Evolutionary conservation across 768 basidiomycete genomes (phyloP), one percentile per base, ranked within the genome.

Genomic region (Phallus indusiatus): DNA sequence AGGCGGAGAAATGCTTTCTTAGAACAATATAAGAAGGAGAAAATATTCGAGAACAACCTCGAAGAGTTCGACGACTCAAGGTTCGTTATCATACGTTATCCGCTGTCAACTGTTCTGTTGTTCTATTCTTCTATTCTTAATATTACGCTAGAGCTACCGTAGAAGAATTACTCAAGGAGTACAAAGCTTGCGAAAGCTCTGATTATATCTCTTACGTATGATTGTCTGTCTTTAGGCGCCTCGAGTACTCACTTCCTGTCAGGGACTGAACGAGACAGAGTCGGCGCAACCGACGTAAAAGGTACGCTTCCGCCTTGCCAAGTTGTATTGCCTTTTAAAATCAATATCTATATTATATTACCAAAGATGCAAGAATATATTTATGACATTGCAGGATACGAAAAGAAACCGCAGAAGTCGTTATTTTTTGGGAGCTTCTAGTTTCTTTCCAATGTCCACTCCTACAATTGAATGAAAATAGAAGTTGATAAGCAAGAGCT

Each of bases 41-140:
- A 88, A 68, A 86, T 95, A 78, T 99, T 99, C 69, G 87, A 88
- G 69, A 87, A 94, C 69, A 86, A 86, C 1, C 70, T 98, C 63
- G 92, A 94, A 63, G 94, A 98, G 72, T 98, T 99, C 70, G 94
- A 98, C 66, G 93, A 96, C 72, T 89, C 96, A n/a, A 82, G 91
- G 93, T 91, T 66, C 60, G 79, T 63, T 9, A 22, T 24, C 4
- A 42, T 50, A n/a, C n/a, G n/a, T n/a, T n/a, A 47, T 21, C 28
- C 42, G 20, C 36, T 28, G n/a, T 56, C 48, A n/a, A n/a, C n/a
- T n/a, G n/a, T n/a, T n/a, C n/a, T n/a, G n/a, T n/a, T n/a, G n/a
- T n/a, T n/a, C n/a, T n/a, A 49, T 61, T 55, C 54, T 20, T 5
- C 50, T 37, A 16, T 48, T 53, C 16, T 21, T 52, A 33, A 21